These are phyloP conservation scores for Rhodotorula sp. DNA, from an alignment of 1,284 basidiomycete species.

Conservation along the genomic window DNA sequence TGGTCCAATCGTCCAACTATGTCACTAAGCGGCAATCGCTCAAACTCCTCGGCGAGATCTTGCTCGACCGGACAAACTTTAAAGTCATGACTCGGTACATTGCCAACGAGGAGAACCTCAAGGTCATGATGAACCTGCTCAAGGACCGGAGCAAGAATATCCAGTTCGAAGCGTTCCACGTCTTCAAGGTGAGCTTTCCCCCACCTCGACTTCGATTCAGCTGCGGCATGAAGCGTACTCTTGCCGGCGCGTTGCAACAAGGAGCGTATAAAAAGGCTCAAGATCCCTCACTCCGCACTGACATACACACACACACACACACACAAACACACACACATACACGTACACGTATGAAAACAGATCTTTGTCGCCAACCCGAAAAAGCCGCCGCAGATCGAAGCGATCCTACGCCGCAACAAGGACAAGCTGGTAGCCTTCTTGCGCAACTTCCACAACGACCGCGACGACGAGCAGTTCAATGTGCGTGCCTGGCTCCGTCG, in stretches of 20 bases:
- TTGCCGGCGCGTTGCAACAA: too few species aligned
- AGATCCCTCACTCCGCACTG: too few species aligned
- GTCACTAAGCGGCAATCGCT: constrained; percentile 99
- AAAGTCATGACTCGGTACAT: constrained; percentile 99
- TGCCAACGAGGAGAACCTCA: constrained; percentile 76
- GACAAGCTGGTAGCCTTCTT: constrained; percentile 88
- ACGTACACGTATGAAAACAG: constrained; percentile 50
- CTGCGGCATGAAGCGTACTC: too few species aligned
- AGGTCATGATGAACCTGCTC: constrained; percentile 99
- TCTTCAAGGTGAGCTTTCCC: constrained; percentile 80
- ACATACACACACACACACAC: neutral
- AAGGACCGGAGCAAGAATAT: constrained; percentile 98
- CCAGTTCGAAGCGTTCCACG: constrained; percentile 99
- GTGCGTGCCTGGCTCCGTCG: constrained; percentile 50
- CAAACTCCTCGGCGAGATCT: constrained; percentile 95
- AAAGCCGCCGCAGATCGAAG: constrained; percentile 92
- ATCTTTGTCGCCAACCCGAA: constrained; percentile 99
- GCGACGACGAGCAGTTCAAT: constrained; percentile 95
- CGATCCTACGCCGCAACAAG: constrained; percentile 86
- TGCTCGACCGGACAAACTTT: constrained; percentile 96
- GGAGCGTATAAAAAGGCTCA: too few species aligned
- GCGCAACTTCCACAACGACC: constrained; percentile 94
- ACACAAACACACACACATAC: too few species aligned
- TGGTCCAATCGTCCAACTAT: constrained; percentile 91
- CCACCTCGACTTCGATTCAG: neutral